These are phyloP conservation scores for Terana coerulea DNA, from an alignment of 768 basidiomycete genomes.

Conservation along the genomic window DNA sequence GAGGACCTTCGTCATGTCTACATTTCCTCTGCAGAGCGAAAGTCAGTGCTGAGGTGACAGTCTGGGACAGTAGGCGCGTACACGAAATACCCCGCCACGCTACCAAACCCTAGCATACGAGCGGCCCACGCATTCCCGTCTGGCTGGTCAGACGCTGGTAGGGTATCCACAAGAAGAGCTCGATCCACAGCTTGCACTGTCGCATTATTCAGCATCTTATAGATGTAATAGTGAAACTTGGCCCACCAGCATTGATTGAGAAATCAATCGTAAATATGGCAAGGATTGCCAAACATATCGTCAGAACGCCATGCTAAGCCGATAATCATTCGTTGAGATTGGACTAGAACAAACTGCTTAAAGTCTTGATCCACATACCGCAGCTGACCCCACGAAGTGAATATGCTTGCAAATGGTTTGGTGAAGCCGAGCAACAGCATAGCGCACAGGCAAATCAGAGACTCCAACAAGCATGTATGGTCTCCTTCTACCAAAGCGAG, in stretches of 20 bases:
- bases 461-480: conserved; percentile 81
- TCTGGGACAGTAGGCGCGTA: conserved; percentile 45
- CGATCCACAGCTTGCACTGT: conserved; percentile 87
- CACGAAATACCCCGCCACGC: conserved; percentile 87
- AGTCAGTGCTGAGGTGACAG: not conserved
- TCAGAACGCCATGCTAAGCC: conserved; percentile 56
- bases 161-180: conserved; percentile 82
- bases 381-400: conserved; percentile 33
- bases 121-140: conserved; percentile 94
- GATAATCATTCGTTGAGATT: conserved; percentile 10
- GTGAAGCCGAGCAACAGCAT: conserved; percentile 87
- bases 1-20: conserved; percentile 68
- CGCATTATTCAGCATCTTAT: not conserved
- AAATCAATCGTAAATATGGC: conserved; percentile 71
- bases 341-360: not conserved
- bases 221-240: conserved; percentile 42
- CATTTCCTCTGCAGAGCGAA: conserved; percentile 57
- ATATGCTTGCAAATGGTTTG: conserved; percentile 53
- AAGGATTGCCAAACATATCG: conserved; percentile 73
- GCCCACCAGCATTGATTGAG: conserved; percentile 49
- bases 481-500: conserved; percentile 77
- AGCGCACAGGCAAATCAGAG: conserved; percentile 58
- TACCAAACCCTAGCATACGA: conserved; percentile 85
- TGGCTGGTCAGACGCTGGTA: conserved; percentile 73
- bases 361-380: too few relatives aligned